These are phyloP conservation scores for Pichia sporocuriosa DNA, from an alignment of 805 yeast genomes.

Conservation along the genomic window DNA sequence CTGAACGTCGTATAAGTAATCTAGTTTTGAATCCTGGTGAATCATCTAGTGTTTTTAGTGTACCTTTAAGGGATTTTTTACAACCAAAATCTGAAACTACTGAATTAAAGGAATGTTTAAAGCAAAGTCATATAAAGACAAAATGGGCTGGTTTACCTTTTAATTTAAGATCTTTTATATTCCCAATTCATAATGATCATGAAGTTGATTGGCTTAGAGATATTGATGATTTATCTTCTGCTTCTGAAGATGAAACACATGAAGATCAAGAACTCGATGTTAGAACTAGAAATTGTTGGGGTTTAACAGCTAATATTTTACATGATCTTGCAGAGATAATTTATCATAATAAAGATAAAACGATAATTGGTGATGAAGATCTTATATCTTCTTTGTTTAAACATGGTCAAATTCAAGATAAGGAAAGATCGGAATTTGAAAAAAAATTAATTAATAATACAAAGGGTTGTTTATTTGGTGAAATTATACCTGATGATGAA, in stretches of 20 bases:
- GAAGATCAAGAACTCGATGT: slow-evolving; percentile 34
- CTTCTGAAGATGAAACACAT: slow-evolving; percentile 38
- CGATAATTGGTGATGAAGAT: slow-evolving; percentile 56
- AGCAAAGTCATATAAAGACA: slow-evolving; percentile 31
- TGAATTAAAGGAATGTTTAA: slow-evolving; percentile 29
- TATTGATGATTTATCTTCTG: slow-evolving; percentile 53
- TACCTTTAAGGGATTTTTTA: slow-evolving; percentile 59
- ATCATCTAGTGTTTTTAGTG: slow-evolving; percentile 60
- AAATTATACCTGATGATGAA: slow-evolving; percentile 39
- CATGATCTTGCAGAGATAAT: slow-evolving; percentile 59
- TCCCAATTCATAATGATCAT: slow-evolving; percentile 44
- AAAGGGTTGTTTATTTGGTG: slow-evolving; percentile 38
- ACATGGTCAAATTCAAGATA: slow-evolving; percentile 44
- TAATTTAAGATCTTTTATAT: slow-evolving; percentile 56
- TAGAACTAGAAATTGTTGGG: slow-evolving; percentile 70
- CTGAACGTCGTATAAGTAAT: slow-evolving; percentile 17
- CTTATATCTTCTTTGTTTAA: slow-evolving; percentile 47
- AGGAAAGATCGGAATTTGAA: slow-evolving; percentile 48
- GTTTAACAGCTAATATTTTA: slow-evolving; percentile 72
- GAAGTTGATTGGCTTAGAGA: slow-evolving; percentile 62
- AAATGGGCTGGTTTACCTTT: slow-evolving; percentile 72
- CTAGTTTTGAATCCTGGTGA: slow-evolving; percentile 69
- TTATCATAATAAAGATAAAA: slow-evolving; percentile 32
- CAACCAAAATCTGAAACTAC: slow-evolving; percentile 27
- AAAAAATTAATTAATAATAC: slow-evolving; percentile 39